phyloP scores from a whole-genome alignment of 192 early-diverging fungal species.

The Allomyces macrogynus region DNA sequence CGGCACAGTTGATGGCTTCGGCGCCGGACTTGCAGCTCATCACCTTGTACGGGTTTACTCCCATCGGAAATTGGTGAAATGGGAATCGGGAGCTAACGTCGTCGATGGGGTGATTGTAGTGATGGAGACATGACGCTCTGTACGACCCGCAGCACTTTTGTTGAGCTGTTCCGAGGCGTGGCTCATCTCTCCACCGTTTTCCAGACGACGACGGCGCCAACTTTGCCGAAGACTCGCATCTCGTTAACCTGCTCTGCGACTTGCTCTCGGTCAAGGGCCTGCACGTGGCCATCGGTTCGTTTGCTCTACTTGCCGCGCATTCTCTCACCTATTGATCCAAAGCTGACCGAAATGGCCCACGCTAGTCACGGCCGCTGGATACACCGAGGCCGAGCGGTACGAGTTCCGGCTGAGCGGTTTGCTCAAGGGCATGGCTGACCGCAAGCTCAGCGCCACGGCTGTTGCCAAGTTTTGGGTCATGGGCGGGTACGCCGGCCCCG shows the following conservation, averaged over 20 bases:
- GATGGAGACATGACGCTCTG: constrained; percentile 87
- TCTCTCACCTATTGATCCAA: no score
- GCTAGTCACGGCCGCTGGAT: constrained; percentile 75
- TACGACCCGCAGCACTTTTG: background rate
- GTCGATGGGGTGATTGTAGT: constrained; percentile 8
- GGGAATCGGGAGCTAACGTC: background rate
- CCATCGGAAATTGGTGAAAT: no score
- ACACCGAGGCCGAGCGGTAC: constrained; percentile 47
- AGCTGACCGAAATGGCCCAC: no score
- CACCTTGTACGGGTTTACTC: constrained; percentile 43
- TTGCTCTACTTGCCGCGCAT: no score
- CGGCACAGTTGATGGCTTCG: constrained; percentile 62
- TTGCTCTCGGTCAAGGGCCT: constrained; percentile 38
- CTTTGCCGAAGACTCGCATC: constrained; percentile 44
- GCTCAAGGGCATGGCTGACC: constrained; percentile 33
- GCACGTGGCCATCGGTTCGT: constrained; percentile 38
- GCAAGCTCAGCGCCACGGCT: constrained; percentile 20
- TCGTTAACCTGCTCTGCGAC: constrained; percentile 40
- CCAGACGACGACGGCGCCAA: constrained; percentile 57
- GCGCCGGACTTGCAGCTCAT: constrained; percentile 48
- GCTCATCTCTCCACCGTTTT: no score
- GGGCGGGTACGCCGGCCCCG: constrained; percentile 13
- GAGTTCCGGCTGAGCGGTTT: constrained; percentile 58
- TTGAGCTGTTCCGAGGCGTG: no score
- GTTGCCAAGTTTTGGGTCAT: constrained; percentile 56